Evolutionary conservation across 345 rosid genomes (phyloP), one percentile per base, ranked within the genome.

Genomic region (Eucalyptus coolabah): DNA sequence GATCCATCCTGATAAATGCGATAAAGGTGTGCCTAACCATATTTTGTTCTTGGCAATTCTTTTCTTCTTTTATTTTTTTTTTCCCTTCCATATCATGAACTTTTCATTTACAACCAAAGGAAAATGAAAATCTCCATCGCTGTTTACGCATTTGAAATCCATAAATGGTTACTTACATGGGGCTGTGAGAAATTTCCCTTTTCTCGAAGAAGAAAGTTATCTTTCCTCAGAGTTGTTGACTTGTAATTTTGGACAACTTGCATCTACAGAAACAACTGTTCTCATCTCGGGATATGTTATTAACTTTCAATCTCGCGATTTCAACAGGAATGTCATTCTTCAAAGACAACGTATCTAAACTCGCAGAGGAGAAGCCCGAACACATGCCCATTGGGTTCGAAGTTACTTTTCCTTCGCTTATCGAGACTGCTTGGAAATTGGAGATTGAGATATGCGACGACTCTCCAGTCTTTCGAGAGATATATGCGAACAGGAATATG

Each of bases 311-410:
- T 45, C 24, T 88, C 11, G 40, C 8, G 80, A 67, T n/a, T 67
- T 67, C 34, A 32, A 67, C 82, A 97, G 99, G 99, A 51, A 82
- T 97, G 89, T 10, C 28, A 12, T 98, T 96, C 93, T 94, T 98
- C 32, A 91, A 92, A 21, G 94, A 93, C 28, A 97, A 97, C 88
- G 81, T 97, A 6, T 91, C 90, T 86, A 96, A 95, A 93, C 93
- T 98, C 11, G 94, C 93, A 90, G 94, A 95, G 44, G 99, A 96
- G 90, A 91, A 93, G 60, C 91, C 93, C 30, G 98, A 94, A 87
- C 99, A 98, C 91, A 95, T 96, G 99, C 98, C 98, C 1, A 96
- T 97, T 16, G 99, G 99, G 26, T 98, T 98, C 50, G 99, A 98
- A 92, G 97, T 98, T 49, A 98, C 98, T 42, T 97, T 98, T 88